Percentiles rank a stretch among this genome's conserved stretches.
Evolutionary conservation across 768 basidiomycete species (phyloP).

Genomic region (Phaeolepiota aurea): DNA sequence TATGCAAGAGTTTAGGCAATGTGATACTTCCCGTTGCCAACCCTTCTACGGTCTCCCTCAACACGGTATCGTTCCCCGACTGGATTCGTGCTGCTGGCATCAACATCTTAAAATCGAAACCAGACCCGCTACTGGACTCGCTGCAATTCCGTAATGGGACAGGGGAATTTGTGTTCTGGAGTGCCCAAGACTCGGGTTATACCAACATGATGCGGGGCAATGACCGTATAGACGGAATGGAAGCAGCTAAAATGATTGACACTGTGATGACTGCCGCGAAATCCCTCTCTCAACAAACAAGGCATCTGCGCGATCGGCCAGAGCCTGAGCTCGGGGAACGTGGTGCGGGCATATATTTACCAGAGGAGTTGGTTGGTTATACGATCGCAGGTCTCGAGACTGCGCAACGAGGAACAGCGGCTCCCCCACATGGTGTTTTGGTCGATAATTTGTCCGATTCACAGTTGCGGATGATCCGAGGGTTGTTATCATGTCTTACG

Average conservation of each 20-base stretch:
- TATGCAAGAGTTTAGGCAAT: slow-evolving; percentile 96
- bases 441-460: slow-evolving; percentile 76
- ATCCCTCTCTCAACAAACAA: slow-evolving; percentile 76
- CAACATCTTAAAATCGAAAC: slow-evolving; percentile 78
- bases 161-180: slow-evolving; percentile 87
- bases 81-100: slow-evolving; percentile 90
- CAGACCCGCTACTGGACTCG: slow-evolving; percentile 62
- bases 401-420: slow-evolving; percentile 55
- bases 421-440: slow-evolving; percentile 30
- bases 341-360: slow-evolving; percentile 82
- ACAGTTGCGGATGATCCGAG: slow-evolving; percentile 69
- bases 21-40: slow-evolving; percentile 78
- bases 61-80: slow-evolving; percentile 63
- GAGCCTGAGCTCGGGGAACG: slow-evolving; percentile 68
- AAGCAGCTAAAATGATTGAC: slow-evolving; percentile 76
- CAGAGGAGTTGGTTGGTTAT: slow-evolving; percentile 87
- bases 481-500: slow-evolving; percentile 62
- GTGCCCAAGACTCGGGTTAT: slow-evolving; percentile 72
- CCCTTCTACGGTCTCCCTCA: slow-evolving; percentile 40
- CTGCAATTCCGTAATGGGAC: slow-evolving; percentile 74
- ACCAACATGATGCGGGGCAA: slow-evolving; percentile 41
- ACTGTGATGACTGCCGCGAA: slow-evolving; percentile 75
- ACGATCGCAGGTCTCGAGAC: slow-evolving; percentile 80
- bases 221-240: slow-evolving; percentile 44
- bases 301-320: slow-evolving; percentile 70